Evolutionary conservation across 2,329 filamentous ascomycete species (phyloP).

Genomic region (Rutstroemia sp.): DNA sequence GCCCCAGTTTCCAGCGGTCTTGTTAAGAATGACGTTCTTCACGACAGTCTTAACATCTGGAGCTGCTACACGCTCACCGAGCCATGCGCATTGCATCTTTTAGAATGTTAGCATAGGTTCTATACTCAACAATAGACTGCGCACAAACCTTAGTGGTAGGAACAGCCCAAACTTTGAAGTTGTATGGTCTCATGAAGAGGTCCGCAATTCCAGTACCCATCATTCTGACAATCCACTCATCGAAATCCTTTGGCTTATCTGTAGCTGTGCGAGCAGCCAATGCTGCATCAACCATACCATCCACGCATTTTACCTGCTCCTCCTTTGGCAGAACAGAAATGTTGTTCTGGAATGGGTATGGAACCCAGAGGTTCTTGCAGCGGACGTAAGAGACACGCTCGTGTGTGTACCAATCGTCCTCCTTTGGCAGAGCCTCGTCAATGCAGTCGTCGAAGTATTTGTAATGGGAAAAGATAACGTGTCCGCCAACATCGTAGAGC

Average conservation of each 20-base stretch:
- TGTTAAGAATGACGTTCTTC: conserved; percentile 91
- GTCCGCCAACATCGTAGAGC: conserved; percentile 83
- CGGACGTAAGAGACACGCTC: conserved; percentile 98
- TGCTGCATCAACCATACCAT: conserved; percentile 92
- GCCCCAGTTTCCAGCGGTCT: conserved; percentile 95
- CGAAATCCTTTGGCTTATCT: conserved; percentile 92
- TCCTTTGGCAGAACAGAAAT: conserved; percentile 97
- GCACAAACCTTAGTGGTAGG: conserved; percentile 82
- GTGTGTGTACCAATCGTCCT: conserved; percentile 94
- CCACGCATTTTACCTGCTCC: conserved; percentile 89
- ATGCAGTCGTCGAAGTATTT: conserved; percentile 99
- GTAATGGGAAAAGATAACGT: conserved; percentile 59
- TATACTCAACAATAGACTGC: too few species aligned
- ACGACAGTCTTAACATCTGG: conserved; percentile 92
- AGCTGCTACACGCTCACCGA: conserved; percentile 95
- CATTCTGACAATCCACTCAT: conserved; percentile 95
- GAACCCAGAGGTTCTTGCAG: conserved; percentile 93
- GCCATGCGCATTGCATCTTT: conserved; percentile 98
- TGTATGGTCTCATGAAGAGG: conserved; percentile 98
- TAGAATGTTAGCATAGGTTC: neutral
- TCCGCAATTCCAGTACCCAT: conserved; percentile 85
- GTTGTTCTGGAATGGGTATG: conserved; percentile 99
- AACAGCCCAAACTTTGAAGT: conserved; percentile 99
- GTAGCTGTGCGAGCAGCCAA: conserved; percentile 78
- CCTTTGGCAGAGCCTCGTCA: conserved; percentile 88